A percentile compares a stretch with the other conserved stretches of the same genome.
Evolutionary conservation across 192 early-diverging fungal species (phyloP).

Genomic region (Backusella westeae): DNA sequence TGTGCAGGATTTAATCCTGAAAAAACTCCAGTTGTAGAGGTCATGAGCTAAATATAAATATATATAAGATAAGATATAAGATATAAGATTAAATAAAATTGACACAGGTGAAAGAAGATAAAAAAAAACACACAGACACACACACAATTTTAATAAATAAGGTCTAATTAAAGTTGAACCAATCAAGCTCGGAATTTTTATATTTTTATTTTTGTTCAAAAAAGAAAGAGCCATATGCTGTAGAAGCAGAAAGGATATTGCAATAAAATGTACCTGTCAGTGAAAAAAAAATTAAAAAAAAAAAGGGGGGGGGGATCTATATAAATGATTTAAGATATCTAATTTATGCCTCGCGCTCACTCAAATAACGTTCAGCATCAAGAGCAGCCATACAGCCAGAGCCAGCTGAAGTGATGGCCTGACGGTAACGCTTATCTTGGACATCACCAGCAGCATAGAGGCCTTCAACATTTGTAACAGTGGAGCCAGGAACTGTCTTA

Average conservation of each 20-base stretch:
- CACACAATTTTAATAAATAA: neutral
- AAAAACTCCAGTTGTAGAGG: slow-evolving; percentile 48
- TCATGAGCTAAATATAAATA: neutral
- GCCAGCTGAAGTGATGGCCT: slow-evolving; percentile 96
- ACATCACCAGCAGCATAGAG: slow-evolving; percentile 99
- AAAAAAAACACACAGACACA: neutral
- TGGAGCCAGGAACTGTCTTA: slow-evolving; percentile 70
- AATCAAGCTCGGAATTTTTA: neutral
- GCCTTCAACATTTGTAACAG: slow-evolving; percentile 85
- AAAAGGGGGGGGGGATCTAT: slow-evolving; percentile 9
- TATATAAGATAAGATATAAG: too few species aligned
- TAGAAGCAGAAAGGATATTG: neutral
- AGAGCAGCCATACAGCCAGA: slow-evolving; percentile 98
- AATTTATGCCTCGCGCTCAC: slow-evolving; percentile 45
- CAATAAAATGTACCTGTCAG: neutral
- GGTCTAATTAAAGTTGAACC: slow-evolving; percentile 1
- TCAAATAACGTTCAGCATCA: slow-evolving; percentile 95
- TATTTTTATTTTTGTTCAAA: slow-evolving; percentile 1
- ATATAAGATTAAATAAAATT: neutral
- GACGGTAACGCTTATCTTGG: slow-evolving; percentile 94
- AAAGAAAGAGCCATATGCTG: neutral
- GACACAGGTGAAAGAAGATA: neutral
- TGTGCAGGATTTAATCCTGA: slow-evolving; percentile 62
- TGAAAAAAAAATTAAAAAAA: neutral
- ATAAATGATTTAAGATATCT: neutral